Percentiles rank a stretch among this genome's conserved stretches.
These are phyloP conservation scores for Tolypocladium ovalisporum DNA, from an alignment of 2,329 filamentous ascomycete species.

Conservation along the genomic window DNA sequence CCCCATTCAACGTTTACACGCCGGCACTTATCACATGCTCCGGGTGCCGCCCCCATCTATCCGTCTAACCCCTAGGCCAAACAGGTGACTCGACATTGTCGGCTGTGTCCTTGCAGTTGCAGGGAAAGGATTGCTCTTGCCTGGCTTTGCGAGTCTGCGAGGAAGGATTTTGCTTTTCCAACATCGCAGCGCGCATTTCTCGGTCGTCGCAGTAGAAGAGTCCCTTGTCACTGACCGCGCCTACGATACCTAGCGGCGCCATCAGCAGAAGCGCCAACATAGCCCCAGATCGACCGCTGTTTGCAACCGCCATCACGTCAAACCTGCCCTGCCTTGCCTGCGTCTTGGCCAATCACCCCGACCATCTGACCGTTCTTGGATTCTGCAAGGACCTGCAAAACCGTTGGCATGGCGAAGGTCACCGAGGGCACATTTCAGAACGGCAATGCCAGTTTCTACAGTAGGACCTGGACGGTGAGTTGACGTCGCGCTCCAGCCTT, in stretches of 20 bases:
- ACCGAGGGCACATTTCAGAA: slow-evolving; percentile 40
- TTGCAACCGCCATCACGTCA: neutral
- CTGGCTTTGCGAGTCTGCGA: neutral
- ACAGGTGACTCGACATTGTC: neutral
- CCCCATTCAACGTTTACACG: neutral
- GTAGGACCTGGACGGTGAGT: slow-evolving; percentile 49
- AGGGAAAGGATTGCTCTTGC: neutral
- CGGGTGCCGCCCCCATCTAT: neutral
- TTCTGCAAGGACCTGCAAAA: neutral
- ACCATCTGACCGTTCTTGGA: neutral
- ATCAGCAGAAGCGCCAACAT: neutral
- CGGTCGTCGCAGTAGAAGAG: neutral
- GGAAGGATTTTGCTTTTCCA: neutral
- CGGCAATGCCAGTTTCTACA: slow-evolving; percentile 36
- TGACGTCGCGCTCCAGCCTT: neutral
- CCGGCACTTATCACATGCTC: neutral
- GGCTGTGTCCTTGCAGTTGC: neutral
- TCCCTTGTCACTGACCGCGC: neutral
- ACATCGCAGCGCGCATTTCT: neutral
- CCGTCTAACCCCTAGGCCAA: neutral
- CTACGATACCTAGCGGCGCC: neutral
- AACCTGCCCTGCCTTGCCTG: no score
- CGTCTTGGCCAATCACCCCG: neutral
- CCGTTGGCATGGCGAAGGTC: slow-evolving; percentile 23
- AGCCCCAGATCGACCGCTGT: neutral